Conservation (phyloP, 805 yeast genomes). For the Naumovozyma dairenensis region DNA sequence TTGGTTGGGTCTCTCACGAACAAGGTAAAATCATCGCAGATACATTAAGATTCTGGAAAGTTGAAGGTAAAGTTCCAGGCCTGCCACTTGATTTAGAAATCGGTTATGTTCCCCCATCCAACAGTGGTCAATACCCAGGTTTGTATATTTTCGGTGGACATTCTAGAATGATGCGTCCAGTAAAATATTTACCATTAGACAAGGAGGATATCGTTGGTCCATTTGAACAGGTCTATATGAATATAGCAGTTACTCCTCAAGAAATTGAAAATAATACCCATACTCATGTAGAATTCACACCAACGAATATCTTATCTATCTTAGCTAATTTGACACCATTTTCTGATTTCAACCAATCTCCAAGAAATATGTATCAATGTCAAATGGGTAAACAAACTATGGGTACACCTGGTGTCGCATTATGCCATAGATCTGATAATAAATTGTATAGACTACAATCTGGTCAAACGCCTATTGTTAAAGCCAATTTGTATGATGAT, state of each 20-base stretch:
- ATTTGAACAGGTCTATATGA: slow-evolving; percentile 95
- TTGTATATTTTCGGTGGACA: slow-evolving; percentile 82
- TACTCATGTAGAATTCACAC: slow-evolving; percentile 88
- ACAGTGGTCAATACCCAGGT: slow-evolving; percentile 96
- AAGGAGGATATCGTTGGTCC: slow-evolving; percentile 89
- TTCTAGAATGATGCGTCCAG: slow-evolving; percentile 94
- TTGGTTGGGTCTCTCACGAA: slow-evolving; percentile 91
- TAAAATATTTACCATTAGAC: slow-evolving; percentile 76
- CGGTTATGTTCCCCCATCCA: slow-evolving; percentile 93
- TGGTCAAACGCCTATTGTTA: slow-evolving; percentile 96
- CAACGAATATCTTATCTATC: slow-evolving; percentile 89
- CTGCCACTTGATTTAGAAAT: slow-evolving; percentile 82
- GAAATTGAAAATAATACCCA: slow-evolving; percentile 78
- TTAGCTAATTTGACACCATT: slow-evolving; percentile 96
- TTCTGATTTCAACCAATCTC: slow-evolving; percentile 97
- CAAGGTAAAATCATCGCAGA: slow-evolving; percentile 82
- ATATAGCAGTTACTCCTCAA: slow-evolving; percentile 86
- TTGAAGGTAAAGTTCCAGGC: slow-evolving; percentile 57
- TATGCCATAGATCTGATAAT: slow-evolving; percentile 87
- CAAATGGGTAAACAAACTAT: slow-evolving; percentile 99
- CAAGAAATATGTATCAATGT: slow-evolving; percentile 99
- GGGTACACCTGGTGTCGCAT: slow-evolving; percentile 99
- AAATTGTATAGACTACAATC: slow-evolving; percentile 85
- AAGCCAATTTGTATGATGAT: slow-evolving; percentile 86
- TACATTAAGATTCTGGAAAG: slow-evolving; percentile 86